Conservation (phyloP, 345 rosid genomes). For the Noccaea caerulescens region DNA sequence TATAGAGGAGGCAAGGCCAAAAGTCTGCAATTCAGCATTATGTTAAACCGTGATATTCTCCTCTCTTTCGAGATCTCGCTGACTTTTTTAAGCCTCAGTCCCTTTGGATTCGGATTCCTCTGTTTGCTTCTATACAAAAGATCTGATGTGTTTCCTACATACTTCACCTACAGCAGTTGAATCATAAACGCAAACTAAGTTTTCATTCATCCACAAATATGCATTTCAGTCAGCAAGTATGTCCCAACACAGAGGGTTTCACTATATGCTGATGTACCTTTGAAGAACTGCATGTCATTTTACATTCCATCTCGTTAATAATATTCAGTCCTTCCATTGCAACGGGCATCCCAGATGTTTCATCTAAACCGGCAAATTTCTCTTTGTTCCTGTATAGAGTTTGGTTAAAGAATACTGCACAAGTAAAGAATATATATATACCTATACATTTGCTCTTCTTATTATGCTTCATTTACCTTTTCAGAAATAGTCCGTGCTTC, state of each 20-base stretch:
- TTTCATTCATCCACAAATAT: constrained; percentile 10
- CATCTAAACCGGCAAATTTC: constrained; percentile 47
- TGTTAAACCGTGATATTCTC: constrained; percentile 40
- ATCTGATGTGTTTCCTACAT: constrained; percentile 85
- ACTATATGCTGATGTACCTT: constrained; percentile 58
- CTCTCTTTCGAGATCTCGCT: constrained; percentile 39
- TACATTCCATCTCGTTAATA: constrained; percentile 75
- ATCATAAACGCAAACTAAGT: constrained; percentile 33
- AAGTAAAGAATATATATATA: constrained; percentile 1
- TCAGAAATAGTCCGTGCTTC: constrained; percentile 69
- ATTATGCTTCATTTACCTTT: constrained; percentile 56
- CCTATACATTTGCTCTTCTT: constrained; percentile 20
- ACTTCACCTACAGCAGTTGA: constrained; percentile 64
- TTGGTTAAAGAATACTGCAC: constrained; percentile 22
- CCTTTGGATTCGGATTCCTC: constrained; percentile 35
- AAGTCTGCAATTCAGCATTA: constrained; percentile 37
- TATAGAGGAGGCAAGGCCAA: constrained; percentile 25
- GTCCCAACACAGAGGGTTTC: not conserved
- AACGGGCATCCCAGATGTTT: constrained; percentile 38
- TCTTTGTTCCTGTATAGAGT: constrained; percentile 67
- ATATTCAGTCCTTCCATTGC: constrained; percentile 69
- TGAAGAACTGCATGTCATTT: constrained; percentile 80
- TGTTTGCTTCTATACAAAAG: constrained; percentile 61
- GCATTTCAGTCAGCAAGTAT: constrained; percentile 12
- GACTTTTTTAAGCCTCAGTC: not conserved